These are phyloP conservation scores for Saccharomycopsis vini DNA, from an alignment of 805 yeast species.

Conservation along the genomic window DNA sequence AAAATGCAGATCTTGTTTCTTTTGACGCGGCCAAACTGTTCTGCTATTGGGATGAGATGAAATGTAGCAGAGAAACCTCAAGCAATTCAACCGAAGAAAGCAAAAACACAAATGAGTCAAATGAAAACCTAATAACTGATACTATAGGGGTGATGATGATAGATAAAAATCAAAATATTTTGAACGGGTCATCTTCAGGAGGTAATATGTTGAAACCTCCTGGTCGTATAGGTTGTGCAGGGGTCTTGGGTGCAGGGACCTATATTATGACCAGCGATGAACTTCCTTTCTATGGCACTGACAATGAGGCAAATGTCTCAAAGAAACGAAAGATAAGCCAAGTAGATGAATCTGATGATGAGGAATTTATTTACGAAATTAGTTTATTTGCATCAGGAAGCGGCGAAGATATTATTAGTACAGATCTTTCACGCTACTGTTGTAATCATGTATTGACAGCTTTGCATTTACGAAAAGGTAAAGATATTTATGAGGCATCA, in stretches of 20 bases:
- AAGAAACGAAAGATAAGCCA: neutral
- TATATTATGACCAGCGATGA: constrained; percentile 22
- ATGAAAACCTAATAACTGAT: constrained; percentile 27
- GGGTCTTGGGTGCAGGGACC: constrained; percentile 38
- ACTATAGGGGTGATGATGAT: constrained; percentile 36
- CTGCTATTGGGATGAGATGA: constrained; percentile 5
- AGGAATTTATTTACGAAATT: constrained; percentile 1
- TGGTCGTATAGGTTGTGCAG: constrained; percentile 49
- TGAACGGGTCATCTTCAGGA: constrained; percentile 40
- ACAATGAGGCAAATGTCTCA: neutral
- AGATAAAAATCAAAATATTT: constrained; percentile 15
- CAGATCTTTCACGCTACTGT: constrained; percentile 33
- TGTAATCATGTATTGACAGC: constrained; percentile 19
- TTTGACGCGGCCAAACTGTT: neutral
- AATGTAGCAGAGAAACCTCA: neutral
- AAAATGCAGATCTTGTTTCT: constrained; percentile 27
- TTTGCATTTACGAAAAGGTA: constrained; percentile 8
- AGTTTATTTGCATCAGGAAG: constrained; percentile 40
- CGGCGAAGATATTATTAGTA: constrained; percentile 44
- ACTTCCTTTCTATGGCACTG: constrained; percentile 20
- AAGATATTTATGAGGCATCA: constrained; percentile 10
- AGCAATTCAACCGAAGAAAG: neutral
- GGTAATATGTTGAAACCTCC: constrained; percentile 42
- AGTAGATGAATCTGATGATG: neutral
- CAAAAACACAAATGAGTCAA: neutral